phyloP scores from a whole-genome alignment of 306 rosid genomes.

The Styphnolobium japonicum region DNA sequence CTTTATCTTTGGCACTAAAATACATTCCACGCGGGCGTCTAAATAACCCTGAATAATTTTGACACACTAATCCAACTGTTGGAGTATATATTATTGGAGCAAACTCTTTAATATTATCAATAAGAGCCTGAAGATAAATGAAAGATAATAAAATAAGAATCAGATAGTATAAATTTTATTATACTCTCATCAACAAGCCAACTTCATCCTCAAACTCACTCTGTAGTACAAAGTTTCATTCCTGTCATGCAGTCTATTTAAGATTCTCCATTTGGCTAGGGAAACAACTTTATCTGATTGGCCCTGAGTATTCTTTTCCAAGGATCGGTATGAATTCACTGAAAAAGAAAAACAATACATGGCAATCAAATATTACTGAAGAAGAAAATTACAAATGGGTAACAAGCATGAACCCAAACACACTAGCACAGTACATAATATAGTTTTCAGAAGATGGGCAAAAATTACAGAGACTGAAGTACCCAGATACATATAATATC shows the following conservation, averaged over 20 bases:
- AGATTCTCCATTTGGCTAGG: slow-evolving; percentile 95
- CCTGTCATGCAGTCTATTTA: slow-evolving; percentile 95
- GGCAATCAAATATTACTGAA: not conserved
- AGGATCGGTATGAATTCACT: slow-evolving; percentile 94
- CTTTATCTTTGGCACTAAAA: slow-evolving; percentile 97
- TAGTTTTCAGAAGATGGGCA: not conserved
- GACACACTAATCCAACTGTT: slow-evolving; percentile 94
- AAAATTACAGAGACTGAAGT: not conserved
- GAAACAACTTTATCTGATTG: slow-evolving; percentile 67
- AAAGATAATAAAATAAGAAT: slow-evolving; percentile 19
- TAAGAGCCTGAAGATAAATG: slow-evolving; percentile 66
- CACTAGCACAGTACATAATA: not conserved
- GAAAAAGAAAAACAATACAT: slow-evolving; percentile 6
- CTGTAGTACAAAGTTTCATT: slow-evolving; percentile 94
- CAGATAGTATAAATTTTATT: slow-evolving; percentile 4
- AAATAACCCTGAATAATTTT: slow-evolving; percentile 92
- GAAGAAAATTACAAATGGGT: not conserved
- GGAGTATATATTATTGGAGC: slow-evolving; percentile 98
- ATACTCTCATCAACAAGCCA: slow-evolving; percentile 16
- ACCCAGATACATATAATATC: not conserved
- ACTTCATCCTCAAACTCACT: slow-evolving; percentile 49
- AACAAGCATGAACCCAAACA: slow-evolving; percentile 8
- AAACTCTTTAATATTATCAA: slow-evolving; percentile 88
- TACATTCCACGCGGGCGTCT: slow-evolving; percentile 99
- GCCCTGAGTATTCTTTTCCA: slow-evolving; percentile 87